Evolutionary conservation across 331 rosid species (phyloP).

Genomic region (Pyracantha coccinea): DNA sequence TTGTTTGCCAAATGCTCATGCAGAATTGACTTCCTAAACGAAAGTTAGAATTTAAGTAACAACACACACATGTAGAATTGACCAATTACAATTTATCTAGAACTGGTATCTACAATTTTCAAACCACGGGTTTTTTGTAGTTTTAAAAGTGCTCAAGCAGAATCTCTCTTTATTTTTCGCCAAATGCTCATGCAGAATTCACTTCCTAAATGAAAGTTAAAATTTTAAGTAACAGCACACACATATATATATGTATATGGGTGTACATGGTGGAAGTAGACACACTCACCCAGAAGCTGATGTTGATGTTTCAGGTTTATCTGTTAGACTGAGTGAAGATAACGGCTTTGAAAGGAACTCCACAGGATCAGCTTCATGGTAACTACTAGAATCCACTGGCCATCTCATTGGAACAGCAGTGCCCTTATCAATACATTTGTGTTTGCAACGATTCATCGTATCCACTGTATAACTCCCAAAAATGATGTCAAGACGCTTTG

Average conservation of each 20-base stretch:
- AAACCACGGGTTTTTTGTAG: not conserved
- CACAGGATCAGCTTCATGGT: conserved; percentile 20
- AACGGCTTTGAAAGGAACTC: conserved; percentile 19
- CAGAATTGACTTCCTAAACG: too few relatives aligned
- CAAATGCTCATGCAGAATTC: not conserved
- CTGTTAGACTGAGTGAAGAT: conserved; percentile 16
- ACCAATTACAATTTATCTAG: too few relatives aligned
- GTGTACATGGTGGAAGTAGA: not conserved
- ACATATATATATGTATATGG: not conserved
- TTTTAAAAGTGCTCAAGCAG: not conserved
- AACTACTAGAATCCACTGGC: conserved; percentile 5
- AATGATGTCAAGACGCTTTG: conserved; percentile 15
- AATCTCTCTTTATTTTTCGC: too few relatives aligned
- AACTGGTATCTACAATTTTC: too few relatives aligned
- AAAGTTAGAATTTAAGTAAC: too few relatives aligned
- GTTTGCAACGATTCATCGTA: conserved; percentile 28
- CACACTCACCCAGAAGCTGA: not conserved
- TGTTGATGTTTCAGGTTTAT: not conserved
- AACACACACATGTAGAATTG: too few relatives aligned
- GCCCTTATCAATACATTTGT: conserved; percentile 1
- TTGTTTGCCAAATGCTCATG: too few relatives aligned
- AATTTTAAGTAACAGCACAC: not conserved
- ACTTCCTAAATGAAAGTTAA: not conserved
- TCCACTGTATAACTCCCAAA: conserved; percentile 20
- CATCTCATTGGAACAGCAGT: conserved; percentile 22